phyloP scores from a whole-genome alignment of 2,329 filamentous ascomycete genomes.

The Metarhizium guizhouense region DNA sequence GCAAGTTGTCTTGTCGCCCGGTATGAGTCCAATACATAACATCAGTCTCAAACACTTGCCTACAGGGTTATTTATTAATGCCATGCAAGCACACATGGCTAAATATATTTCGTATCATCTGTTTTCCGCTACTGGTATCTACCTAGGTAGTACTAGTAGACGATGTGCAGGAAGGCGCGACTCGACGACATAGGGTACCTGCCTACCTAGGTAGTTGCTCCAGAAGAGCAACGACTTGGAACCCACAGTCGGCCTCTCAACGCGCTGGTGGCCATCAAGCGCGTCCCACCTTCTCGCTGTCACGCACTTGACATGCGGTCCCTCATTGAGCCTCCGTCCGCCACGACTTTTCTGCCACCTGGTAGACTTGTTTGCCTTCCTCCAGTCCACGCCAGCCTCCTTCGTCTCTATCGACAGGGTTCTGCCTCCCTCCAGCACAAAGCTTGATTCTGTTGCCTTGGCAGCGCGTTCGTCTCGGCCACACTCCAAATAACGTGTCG shows the following conservation, averaged over 20 bases:
- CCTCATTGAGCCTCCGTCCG: background rate
- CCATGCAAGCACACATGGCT: too few relatives aligned
- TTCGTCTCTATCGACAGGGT: background rate
- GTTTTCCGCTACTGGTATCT: background rate
- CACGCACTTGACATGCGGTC: background rate
- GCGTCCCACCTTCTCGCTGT: constrained; percentile 13
- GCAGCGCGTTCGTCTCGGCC: background rate
- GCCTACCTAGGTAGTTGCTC: too few relatives aligned
- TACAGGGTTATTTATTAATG: too few relatives aligned
- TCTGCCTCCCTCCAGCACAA: background rate
- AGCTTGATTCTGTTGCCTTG: background rate
- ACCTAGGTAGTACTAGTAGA: background rate
- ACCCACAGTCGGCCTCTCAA: constrained; percentile 16
- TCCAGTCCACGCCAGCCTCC: background rate
- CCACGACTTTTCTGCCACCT: background rate
- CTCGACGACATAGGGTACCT: too few relatives aligned
- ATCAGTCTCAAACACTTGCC: too few relatives aligned
- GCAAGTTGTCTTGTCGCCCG: too few relatives aligned
- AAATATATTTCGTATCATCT: too few relatives aligned
- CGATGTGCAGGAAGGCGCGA: too few relatives aligned
- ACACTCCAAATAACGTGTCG: background rate
- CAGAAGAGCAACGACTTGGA: background rate
- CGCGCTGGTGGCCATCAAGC: constrained; percentile 17
- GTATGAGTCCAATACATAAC: too few relatives aligned
- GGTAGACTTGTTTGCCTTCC: background rate